A percentile compares a stretch with the other conserved stretches of the same genome.
These are phyloP conservation scores for Sclerotinia glacialis DNA, from an alignment of 2,329 filamentous ascomycete species.

Conservation along the genomic window DNA sequence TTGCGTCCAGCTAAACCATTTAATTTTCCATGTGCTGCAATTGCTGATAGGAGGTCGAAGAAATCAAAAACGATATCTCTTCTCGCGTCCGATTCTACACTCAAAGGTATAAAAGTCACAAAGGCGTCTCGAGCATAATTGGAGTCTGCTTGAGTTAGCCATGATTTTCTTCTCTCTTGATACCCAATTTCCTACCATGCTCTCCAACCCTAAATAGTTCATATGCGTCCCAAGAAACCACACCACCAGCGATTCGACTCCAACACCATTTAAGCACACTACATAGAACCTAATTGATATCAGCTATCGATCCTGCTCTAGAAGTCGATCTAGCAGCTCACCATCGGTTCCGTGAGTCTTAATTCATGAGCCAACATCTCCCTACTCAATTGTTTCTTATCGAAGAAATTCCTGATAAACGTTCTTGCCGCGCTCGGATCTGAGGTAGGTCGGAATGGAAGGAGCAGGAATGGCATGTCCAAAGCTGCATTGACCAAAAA, in stretches of 20 bases:
- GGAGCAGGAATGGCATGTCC: slow-evolving; percentile 85
- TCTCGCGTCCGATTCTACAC: slow-evolving; percentile 81
- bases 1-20: slow-evolving; percentile 94
- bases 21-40: slow-evolving; percentile 87
- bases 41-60: slow-evolving; percentile 86
- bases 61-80: slow-evolving; percentile 92
- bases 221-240: slow-evolving; percentile 96
- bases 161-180: background rate
- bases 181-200: slow-evolving; percentile 60
- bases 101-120: slow-evolving; percentile 92
- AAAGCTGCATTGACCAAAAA: slow-evolving; percentile 58
- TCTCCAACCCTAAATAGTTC: slow-evolving; percentile 95
- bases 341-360: slow-evolving; percentile 90
- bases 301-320: slow-evolving; percentile 33
- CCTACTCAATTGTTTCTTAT: slow-evolving; percentile 63
- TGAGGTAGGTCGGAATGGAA: slow-evolving; percentile 90
- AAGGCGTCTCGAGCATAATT: slow-evolving; percentile 90
- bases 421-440: slow-evolving; percentile 89
- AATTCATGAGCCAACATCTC: slow-evolving; percentile 78
- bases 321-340: slow-evolving; percentile 46
- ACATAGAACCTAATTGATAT: slow-evolving; percentile 69
- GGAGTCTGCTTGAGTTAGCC: slow-evolving; percentile 61
- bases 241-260: slow-evolving; percentile 84
- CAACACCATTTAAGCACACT: slow-evolving; percentile 98
- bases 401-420: slow-evolving; percentile 92